Base-by-base conservation (phyloP, 1,284 basidiomycete species). In the Malassezia dermatis region DNA sequence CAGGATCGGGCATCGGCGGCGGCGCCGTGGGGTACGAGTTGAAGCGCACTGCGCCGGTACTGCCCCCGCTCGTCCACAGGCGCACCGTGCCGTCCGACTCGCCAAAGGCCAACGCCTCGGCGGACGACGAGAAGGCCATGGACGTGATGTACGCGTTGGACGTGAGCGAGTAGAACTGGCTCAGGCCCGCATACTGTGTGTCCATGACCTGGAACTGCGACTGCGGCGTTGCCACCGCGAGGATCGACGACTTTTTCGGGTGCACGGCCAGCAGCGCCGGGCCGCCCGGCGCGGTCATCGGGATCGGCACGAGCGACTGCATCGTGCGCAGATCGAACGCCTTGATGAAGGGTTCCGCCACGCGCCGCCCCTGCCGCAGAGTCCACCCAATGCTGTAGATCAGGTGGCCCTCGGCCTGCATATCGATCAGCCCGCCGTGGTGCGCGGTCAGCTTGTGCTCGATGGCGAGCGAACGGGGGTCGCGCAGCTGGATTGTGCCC, bases 131-230 rank as follows among this genome's bases (percentile, higher is more conserved):
- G 28, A 95, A 79, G 5, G 89, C 84, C 61, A 85, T 80, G 39
- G 87, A 84, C 1, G 84, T 89, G 55, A 95, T 77, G 73, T 84
- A 91, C 0, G 87, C 85, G 0, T 81, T 67, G 6, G 53, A 56
- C 13, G 40, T 17, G 26, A 56, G 41, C 41, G 39, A 24, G 72
- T 84, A 84, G 65, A 89, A 90, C 62, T 81, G 82, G 7, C 79
- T 77, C 56, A 82, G 81, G 21, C 79, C 79, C 0, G 83, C 82
- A 62, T 86, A 84, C 23, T 82, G 80, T 32, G 85, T 81, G 71
- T 98, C 93, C 44, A 91, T 83, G 34, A 89, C 82, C 68, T 93
- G 89, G n/a, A 96, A 81, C 35, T 89, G 80, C 4, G 91, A 93
- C 68, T 87, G 83, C 19, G 83, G 82, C 1, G 90, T 90, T 1